phyloP scores from a whole-genome alignment of 2,329 filamentous ascomycete species.

The Coleophoma eucalyptorum region DNA sequence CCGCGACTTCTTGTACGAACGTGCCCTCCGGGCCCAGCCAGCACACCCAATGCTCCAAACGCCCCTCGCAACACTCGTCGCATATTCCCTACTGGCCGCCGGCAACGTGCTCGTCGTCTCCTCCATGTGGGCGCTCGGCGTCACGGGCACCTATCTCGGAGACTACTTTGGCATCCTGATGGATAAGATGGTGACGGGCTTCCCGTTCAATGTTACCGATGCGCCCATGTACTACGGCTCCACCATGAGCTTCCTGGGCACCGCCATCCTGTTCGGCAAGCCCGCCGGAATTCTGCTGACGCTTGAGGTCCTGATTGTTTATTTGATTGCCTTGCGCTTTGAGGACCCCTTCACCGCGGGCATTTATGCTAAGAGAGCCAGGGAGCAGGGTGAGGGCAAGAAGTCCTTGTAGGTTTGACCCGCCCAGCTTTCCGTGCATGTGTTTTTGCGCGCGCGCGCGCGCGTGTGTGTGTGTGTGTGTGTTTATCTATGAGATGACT shows the following conservation, averaged over 20 bases:
- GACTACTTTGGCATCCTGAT: slow-evolving; percentile 99
- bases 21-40: slow-evolving; percentile 72
- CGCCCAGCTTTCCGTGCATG: not conserved
- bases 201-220: slow-evolving; percentile 89
- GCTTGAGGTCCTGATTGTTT: slow-evolving; percentile 69
- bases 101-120: slow-evolving; percentile 85
- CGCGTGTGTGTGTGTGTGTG: too few species aligned
- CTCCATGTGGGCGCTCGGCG: slow-evolving; percentile 86
- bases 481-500: too few species aligned
- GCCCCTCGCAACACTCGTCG: slow-evolving; percentile 55
- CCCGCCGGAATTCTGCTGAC: slow-evolving; percentile 81
- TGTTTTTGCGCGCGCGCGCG: too few species aligned
- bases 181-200: slow-evolving; percentile 90
- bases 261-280: slow-evolving; percentile 79
- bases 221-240: slow-evolving; percentile 97
- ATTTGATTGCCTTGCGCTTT: slow-evolving; percentile 75
- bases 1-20: slow-evolving; percentile 84
- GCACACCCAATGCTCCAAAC: slow-evolving; percentile 68
- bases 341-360: slow-evolving; percentile 93
- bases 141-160: slow-evolving; percentile 94
- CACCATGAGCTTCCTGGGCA: slow-evolving; percentile 87
- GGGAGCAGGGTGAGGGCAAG: slow-evolving; percentile 37
- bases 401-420: slow-evolving; percentile 16
- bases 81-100: slow-evolving; percentile 64
- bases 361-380: slow-evolving; percentile 86